Evolutionary conservation across 129 eudicot species (phyloP).

Genomic region (Artemisia tridentata): DNA sequence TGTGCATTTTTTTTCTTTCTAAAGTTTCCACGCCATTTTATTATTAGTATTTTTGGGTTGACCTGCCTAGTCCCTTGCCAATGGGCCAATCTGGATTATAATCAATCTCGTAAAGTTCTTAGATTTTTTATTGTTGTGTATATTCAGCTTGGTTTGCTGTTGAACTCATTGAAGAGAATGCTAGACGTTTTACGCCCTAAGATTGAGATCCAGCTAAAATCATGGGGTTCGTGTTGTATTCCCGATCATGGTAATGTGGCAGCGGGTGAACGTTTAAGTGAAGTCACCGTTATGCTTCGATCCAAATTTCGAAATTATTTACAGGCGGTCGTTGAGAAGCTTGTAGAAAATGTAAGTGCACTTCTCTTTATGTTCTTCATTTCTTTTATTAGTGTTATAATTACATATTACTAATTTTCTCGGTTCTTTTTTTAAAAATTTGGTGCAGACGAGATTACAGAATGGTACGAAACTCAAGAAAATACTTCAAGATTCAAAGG

Average conservation of each 20-base stretch:
- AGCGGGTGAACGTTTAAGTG: slow-evolving; percentile 84
- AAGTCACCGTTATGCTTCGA: slow-evolving; percentile 84
- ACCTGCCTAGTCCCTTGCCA: no score
- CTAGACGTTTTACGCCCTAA: slow-evolving; percentile 68
- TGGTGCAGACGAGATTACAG: slow-evolving; percentile 62
- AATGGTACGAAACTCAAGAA: slow-evolving; percentile 72
- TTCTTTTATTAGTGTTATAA: no score
- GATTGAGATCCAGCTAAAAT: slow-evolving; percentile 63
- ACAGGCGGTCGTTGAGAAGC: slow-evolving; percentile 84
- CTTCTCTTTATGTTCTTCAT: not conserved
- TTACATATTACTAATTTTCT: not conserved
- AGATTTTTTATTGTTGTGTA: not conserved
- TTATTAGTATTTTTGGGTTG: not conserved
- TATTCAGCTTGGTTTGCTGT: slow-evolving; percentile 68
- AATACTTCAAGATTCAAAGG: slow-evolving; percentile 77
- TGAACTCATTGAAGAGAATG: slow-evolving; percentile 91
- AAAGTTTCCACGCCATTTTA: no score
- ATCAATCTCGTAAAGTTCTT: no score
- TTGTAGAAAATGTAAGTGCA: slow-evolving; percentile 70
- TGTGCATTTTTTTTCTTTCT: not conserved
- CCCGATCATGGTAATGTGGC: slow-evolving; percentile 67
- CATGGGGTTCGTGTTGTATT: slow-evolving; percentile 80
- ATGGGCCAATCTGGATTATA: no score
- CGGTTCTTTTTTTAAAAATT: not conserved
- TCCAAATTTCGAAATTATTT: slow-evolving; percentile 73